Conservation (phyloP, 2,329 filamentous ascomycete species). For the Ploettnerulaceae sp. region DNA sequence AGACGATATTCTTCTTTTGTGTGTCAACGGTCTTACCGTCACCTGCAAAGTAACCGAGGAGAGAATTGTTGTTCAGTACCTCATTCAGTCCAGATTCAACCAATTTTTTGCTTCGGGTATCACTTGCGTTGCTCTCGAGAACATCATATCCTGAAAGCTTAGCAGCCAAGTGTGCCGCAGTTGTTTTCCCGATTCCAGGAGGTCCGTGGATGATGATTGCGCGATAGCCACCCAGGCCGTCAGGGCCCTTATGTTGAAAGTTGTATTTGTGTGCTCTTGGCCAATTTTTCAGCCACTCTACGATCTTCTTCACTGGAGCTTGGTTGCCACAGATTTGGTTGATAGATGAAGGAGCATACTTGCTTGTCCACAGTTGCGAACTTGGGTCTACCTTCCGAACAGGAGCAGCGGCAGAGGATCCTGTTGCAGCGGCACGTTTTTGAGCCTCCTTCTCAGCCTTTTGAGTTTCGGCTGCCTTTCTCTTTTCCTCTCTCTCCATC, state of each 20-base stretch:
- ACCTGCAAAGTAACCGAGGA: constrained; percentile 84
- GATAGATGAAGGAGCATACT: constrained; percentile 83
- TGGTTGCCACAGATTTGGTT: constrained; percentile 96
- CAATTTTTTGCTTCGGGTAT: constrained; percentile 91
- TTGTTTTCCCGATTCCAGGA: constrained; percentile 96
- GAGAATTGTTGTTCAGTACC: constrained; percentile 87
- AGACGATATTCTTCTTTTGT: constrained; percentile 84
- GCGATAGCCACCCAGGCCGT: constrained; percentile 77
- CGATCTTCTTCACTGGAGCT: constrained; percentile 79
- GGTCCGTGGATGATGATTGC: constrained; percentile 95
- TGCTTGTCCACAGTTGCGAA: constrained; percentile 82
- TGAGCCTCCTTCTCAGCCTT: constrained; percentile 42
- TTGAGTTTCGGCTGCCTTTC: constrained; percentile 46
- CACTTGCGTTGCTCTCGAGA: constrained; percentile 92
- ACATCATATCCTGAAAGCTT: constrained; percentile 91
- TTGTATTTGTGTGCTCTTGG: constrained; percentile 69
- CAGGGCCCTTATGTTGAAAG: constrained; percentile 77
- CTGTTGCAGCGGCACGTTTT: constrained; percentile 31
- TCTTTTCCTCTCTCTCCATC: constrained; percentile 78
- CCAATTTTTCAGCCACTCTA: constrained; percentile 82
- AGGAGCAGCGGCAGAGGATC: constrained; percentile 38
- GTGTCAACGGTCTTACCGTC: constrained; percentile 75
- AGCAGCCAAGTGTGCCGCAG: constrained; percentile 88
- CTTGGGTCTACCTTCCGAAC: constrained; percentile 42
- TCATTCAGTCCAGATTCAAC: constrained; percentile 86